phyloP scores from a whole-genome alignment of 768 basidiomycete genomes.

The Tylopilus plumbeoviolaceoides region DNA sequence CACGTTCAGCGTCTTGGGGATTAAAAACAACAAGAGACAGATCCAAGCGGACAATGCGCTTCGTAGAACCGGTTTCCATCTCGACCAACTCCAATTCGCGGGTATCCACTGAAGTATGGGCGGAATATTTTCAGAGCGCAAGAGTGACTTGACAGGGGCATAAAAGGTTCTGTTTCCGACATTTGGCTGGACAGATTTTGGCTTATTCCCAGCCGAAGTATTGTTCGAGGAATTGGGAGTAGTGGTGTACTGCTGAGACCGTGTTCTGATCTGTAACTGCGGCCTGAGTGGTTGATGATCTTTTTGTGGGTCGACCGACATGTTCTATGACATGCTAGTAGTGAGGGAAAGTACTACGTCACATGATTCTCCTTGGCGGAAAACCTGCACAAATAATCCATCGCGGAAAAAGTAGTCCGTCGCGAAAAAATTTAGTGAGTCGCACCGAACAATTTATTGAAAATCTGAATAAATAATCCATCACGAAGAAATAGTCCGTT shows the following conservation, averaged over 20 bases:
- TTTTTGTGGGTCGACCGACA: too few species aligned
- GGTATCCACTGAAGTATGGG: constrained; percentile 50
- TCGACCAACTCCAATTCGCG: constrained; percentile 52
- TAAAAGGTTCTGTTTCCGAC: background rate
- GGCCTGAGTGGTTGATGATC: too few species aligned
- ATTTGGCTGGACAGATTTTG: background rate
- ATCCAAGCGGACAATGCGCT: constrained; percentile 62
- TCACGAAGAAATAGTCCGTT: too few species aligned
- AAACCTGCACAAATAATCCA: too few species aligned
- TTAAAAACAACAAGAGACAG: constrained; percentile 53
- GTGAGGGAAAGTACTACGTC: too few species aligned
- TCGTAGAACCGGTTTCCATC: constrained; percentile 60
- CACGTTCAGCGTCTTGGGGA: constrained; percentile 42
- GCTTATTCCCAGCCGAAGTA: background rate
- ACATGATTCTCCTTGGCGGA: too few species aligned
- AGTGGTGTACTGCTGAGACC: background rate
- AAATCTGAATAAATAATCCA: too few species aligned
- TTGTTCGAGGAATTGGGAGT: background rate
- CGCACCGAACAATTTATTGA: too few species aligned
- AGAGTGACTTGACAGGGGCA: background rate
- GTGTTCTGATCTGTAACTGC: too few species aligned
- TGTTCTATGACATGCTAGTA: too few species aligned
- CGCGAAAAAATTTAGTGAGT: too few species aligned
- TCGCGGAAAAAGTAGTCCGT: too few species aligned
- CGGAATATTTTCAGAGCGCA: constrained; percentile 22